Percentiles rank a stretch among this genome's conserved stretches.
phyloP scores from a whole-genome alignment of 2,329 filamentous ascomycete species.

The Sporothrix sp. region DNA sequence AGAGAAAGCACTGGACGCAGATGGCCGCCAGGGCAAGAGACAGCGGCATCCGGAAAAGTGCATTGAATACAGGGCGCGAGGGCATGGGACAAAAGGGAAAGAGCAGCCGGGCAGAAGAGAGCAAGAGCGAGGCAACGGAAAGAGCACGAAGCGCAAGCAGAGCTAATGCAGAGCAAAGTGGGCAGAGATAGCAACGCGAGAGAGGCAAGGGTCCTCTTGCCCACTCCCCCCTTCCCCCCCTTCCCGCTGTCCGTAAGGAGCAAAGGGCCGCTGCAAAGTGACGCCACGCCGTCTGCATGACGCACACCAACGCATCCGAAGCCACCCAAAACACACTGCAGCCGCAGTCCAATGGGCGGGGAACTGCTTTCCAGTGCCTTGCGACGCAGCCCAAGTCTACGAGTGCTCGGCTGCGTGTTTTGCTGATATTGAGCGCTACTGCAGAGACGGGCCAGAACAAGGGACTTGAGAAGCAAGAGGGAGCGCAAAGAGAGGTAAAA shows the following conservation, averaged over 20 bases:
- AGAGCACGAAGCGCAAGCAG: background rate
- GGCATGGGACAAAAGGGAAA: background rate
- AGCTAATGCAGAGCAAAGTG: background rate
- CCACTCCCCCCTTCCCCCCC: no score
- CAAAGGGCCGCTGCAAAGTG: conserved; percentile 1
- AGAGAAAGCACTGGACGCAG: no score
- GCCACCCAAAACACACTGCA: background rate
- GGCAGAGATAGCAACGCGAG: background rate
- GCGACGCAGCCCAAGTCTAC: no score
- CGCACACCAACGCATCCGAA: background rate
- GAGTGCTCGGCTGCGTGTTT: no score
- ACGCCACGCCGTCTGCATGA: conserved; percentile 10
- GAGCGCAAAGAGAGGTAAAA: background rate
- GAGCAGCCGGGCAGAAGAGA: background rate
- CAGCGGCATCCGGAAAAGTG: no score
- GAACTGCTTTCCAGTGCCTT: background rate
- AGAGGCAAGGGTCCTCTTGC: background rate
- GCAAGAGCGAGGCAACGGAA: background rate
- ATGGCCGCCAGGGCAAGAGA: no score
- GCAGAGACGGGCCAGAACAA: no score
- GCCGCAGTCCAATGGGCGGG: no score
- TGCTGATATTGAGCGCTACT: no score
- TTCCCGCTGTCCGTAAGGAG: no score
- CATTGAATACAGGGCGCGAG: no score
- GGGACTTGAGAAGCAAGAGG: no score